These are phyloP conservation scores for Botrytis byssoidea DNA, from an alignment of 2,329 filamentous ascomycete species.

Conservation along the genomic window DNA sequence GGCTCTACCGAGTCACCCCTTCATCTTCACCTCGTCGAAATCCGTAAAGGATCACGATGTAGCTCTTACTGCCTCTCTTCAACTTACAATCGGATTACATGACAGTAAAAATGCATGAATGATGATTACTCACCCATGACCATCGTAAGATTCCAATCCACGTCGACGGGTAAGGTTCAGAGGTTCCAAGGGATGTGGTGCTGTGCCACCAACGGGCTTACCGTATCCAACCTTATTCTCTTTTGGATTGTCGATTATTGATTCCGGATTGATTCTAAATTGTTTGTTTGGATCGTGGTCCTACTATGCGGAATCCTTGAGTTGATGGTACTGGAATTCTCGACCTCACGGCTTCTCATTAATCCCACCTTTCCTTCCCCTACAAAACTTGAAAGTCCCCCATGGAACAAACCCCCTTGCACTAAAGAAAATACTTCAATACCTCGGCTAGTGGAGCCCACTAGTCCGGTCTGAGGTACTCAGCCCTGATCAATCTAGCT, in stretches of 20 bases:
- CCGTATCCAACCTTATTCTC: conserved; percentile 4
- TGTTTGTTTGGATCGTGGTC: not conserved
- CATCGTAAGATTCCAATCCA: not conserved
- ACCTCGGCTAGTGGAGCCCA: not conserved
- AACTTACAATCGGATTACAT: not conserved
- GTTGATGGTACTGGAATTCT: not conserved
- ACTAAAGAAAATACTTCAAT: not conserved
- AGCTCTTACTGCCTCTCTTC: not conserved
- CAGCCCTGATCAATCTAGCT: conserved; percentile 14
- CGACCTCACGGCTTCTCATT: not conserved
- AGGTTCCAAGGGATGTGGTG: not conserved
- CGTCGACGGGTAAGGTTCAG: not conserved
- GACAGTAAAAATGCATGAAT: not conserved
- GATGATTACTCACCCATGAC: not conserved
- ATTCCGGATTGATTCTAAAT: not conserved
- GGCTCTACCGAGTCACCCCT: not conserved
- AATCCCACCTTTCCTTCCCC: not conserved
- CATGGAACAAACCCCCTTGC: not conserved
- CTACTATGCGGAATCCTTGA: not conserved
- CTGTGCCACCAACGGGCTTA: conserved; percentile 14
- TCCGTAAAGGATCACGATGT: not conserved
- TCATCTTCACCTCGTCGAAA: not conserved
- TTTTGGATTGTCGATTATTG: not conserved
- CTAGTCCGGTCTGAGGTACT: not conserved
- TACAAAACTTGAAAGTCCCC: not conserved